Base-by-base conservation (phyloP, 1,139 yeast genomes). In the Pichia kudriavzevii region DNA sequence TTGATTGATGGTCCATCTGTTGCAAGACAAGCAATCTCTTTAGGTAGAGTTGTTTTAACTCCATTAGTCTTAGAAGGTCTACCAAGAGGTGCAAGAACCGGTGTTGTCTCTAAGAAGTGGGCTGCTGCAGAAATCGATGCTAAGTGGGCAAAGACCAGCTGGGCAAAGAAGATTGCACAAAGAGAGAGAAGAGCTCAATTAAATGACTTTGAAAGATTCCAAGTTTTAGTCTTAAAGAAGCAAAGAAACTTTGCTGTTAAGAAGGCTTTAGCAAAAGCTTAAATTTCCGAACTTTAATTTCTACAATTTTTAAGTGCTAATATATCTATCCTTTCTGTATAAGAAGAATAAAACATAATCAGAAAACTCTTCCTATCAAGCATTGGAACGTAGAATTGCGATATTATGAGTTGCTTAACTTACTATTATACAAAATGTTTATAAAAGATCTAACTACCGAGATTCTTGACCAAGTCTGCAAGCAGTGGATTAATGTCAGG, bases 191-290 rank as follows among this genome's bases (percentile, higher is more conserved):
- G 98, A 78, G 69, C 93, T 59, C 72, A 80, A 64, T 81, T 93
- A 66, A 65, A 91, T 57, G 99, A 91, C 72, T 91, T 91, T 62
- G 96, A 91, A 77, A 88, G 99, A 80, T 91, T 91, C 96, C 96
- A 91, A 78, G 98, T 88, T 59, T 66, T 83, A 67, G 93, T 85
- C 58, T 80, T 85, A 68, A 88, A 83, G 83, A 91, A 87, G 79
- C 95, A 88, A 78, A 85, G 85, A 73, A 82, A 91, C 75, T 79
- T 67, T 65, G 87, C 91, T 69, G 88, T 88, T 63, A 83, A 82
- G 75, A 88, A 85, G 72, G 84, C 83, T 62, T 70, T 75, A 57
- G 91, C 93, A 60, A 83, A 82, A 77, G 93, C 93, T 70, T 80
- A 79, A 73, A 58, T 56, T 39, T 23, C 20, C 24, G 20, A 13